These are phyloP conservation scores for Trypanosoma grayi DNA, from an alignment of 208 protist genomes.

Conservation along the genomic window DNA sequence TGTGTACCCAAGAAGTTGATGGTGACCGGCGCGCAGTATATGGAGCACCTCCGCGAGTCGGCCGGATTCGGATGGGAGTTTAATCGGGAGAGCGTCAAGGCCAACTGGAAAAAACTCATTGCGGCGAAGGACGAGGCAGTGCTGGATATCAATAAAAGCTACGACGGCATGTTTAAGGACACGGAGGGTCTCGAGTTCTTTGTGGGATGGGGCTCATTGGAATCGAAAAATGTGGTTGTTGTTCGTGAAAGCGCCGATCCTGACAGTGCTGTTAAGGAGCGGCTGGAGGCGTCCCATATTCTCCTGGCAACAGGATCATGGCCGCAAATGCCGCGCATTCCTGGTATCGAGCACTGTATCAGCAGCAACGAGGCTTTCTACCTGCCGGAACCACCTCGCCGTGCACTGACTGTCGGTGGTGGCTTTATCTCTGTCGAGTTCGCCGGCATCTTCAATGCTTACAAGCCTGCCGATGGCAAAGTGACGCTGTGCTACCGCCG, in stretches of 20 bases:
- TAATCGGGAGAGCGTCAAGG: conserved; percentile 34
- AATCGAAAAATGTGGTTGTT: conserved; percentile 70
- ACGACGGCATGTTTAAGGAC: conserved; percentile 86
- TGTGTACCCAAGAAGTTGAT: conserved; percentile 91
- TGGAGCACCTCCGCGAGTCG: conserved; percentile 73
- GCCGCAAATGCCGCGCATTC: conserved; percentile 75
- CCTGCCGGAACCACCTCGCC: conserved; percentile 69
- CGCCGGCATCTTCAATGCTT: conserved; percentile 90
- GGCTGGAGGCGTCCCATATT: conserved; percentile 72
- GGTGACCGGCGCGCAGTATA: conserved; percentile 84
- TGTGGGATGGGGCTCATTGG: conserved; percentile 69
- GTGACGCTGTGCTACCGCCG: conserved; percentile 80
- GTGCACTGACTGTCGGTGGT: conserved; percentile 81
- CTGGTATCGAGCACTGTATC: conserved; percentile 87
- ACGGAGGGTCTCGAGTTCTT: conserved; percentile 86
- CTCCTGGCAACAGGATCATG: conserved; percentile 85
- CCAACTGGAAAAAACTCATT: conserved; percentile 88
- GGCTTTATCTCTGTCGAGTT: conserved; percentile 92
- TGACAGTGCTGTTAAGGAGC: conserved; percentile 50
- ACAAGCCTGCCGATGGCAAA: conserved; percentile 65
- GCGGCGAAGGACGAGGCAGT: conserved; percentile 87
- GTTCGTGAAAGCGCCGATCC: conserved; percentile 58
- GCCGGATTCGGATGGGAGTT: conserved; percentile 83
- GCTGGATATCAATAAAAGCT: conserved; percentile 87
- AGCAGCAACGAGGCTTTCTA: conserved; percentile 92